A percentile compares a stretch with the other conserved stretches of the same genome.
Evolutionary conservation across 192 early-diverging fungal species (phyloP).

Genomic region (Tieghemiomyces parasiticus): DNA sequence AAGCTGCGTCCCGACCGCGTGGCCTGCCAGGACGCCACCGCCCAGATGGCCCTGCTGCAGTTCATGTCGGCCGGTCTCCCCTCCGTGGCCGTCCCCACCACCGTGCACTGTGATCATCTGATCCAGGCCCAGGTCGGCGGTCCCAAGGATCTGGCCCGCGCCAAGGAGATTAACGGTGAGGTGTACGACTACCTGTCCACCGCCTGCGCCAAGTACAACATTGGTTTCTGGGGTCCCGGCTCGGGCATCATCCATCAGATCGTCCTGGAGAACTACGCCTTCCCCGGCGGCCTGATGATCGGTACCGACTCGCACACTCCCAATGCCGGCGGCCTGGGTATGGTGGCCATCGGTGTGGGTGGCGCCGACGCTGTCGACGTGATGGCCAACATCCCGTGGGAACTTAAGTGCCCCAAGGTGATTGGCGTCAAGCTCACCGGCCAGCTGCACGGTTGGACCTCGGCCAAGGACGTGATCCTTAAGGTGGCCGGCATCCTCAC

Average conservation of each 20-base stretch:
- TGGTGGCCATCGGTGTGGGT: conserved; percentile 93
- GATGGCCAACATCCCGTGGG: conserved; percentile 97
- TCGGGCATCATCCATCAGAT: conserved; percentile 94
- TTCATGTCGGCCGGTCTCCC: conserved; percentile 88
- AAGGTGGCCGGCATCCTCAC: conserved; percentile 89
- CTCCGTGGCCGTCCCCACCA: conserved; percentile 78
- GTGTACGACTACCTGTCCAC: conserved; percentile 84
- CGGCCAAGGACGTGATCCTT: conserved; percentile 92
- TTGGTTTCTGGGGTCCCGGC: conserved; percentile 93
- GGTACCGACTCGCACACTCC: conserved; percentile 98
- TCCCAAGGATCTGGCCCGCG: conserved; percentile 63
- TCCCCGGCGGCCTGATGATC: conserved; percentile 90
- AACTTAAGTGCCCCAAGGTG: conserved; percentile 95
- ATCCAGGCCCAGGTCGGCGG: conserved; percentile 85
- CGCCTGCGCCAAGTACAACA: conserved; percentile 77
- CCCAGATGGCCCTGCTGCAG: conserved; percentile 94
- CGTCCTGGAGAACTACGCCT: conserved; percentile 96
- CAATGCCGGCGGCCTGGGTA: conserved; percentile 93
- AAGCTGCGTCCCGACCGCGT: conserved; percentile 96
- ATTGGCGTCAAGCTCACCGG: conserved; percentile 87
- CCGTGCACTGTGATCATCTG: conserved; percentile 96
- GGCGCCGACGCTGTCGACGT: conserved; percentile 99
- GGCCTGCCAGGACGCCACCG: conserved; percentile 97
- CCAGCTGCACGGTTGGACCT: conserved; percentile 78
- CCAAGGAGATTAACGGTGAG: conserved; percentile 82